Percentiles rank a stretch among this genome's conserved stretches.
phyloP scores from a whole-genome alignment of 805 yeast species.

The Wickerhamiella sergipiensis region DNA sequence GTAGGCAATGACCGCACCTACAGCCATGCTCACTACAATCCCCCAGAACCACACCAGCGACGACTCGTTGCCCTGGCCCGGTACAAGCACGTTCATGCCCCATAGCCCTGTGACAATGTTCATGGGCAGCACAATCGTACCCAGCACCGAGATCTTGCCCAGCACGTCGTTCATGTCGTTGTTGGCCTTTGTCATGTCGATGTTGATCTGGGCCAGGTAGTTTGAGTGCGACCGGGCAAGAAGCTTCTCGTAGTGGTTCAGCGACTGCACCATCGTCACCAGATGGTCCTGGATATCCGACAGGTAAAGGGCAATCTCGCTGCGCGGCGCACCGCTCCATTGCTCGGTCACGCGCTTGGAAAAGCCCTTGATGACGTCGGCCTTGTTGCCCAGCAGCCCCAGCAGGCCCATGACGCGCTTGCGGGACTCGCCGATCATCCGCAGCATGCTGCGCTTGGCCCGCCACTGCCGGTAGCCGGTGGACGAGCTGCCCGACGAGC shows the following conservation, averaged over 20 bases:
- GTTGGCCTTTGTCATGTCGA: conserved; percentile 94
- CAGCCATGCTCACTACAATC: conserved; percentile 19
- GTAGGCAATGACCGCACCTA: conserved; percentile 21
- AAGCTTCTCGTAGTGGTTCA: conserved; percentile 88
- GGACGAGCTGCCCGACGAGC: conserved; percentile 19
- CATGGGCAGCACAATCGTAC: conserved; percentile 90
- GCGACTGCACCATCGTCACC: conserved; percentile 89
- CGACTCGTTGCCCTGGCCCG: conserved; percentile 61
- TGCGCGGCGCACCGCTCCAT: conserved; percentile 64
- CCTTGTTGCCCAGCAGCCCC: conserved; percentile 77
- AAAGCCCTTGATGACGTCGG: conserved; percentile 94
- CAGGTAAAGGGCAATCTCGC: conserved; percentile 84
- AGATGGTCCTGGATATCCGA: conserved; percentile 98
- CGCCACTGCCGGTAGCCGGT: conserved; percentile 60
- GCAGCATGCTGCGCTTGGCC: conserved; percentile 84
- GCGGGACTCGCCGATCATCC: conserved; percentile 90
- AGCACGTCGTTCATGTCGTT: conserved; percentile 94
- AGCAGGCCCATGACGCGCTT: conserved; percentile 85
- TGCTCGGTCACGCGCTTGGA: conserved; percentile 81
- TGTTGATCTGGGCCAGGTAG: conserved; percentile 90
- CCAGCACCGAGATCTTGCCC: conserved; percentile 83
- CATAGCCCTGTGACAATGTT: conserved; percentile 92
- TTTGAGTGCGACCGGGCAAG: conserved; percentile 92
- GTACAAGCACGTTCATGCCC: conserved; percentile 98
- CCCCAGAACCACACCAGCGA: conserved; percentile 52